A percentile compares a stretch with the other conserved stretches of the same genome.
phyloP scores from a whole-genome alignment of 495 filamentous ascomycete species.

The Acidomyces sp. region DNA sequence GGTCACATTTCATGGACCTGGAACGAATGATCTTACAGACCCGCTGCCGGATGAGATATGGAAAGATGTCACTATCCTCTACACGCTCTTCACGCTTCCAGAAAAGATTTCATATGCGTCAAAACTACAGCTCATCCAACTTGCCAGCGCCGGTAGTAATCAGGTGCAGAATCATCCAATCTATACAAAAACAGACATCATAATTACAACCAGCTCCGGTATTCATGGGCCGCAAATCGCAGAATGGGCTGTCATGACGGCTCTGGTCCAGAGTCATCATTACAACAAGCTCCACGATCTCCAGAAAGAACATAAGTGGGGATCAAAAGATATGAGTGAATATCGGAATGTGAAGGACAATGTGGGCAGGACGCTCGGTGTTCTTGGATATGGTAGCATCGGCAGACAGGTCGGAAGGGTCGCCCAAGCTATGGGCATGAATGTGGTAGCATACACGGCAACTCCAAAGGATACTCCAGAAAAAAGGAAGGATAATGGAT shows the following conservation, averaged over 20 bases:
- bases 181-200: constrained; percentile 48
- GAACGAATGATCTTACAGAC: not conserved
- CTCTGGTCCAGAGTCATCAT: constrained; percentile 43
- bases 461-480: constrained; percentile 42
- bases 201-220: constrained; percentile 59
- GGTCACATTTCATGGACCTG: constrained; percentile 3
- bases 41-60: constrained; percentile 33
- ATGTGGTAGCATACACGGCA: constrained; percentile 70
- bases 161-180: constrained; percentile 49
- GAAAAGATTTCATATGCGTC: constrained; percentile 34
- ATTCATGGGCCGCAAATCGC: constrained; percentile 76
- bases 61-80: constrained; percentile 49
- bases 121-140: constrained; percentile 59
- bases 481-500: constrained; percentile 49
- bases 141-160: constrained; percentile 63
- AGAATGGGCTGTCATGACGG: constrained; percentile 60
- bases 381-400: constrained; percentile 77
- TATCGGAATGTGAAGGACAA: constrained; percentile 33
- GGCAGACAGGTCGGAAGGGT: constrained; percentile 63
- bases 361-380: constrained; percentile 48
- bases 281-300: constrained; percentile 37
- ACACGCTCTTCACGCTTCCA: constrained; percentile 45
- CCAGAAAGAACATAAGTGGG: constrained; percentile 43
- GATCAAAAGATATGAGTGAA: constrained; percentile 24
- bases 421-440: constrained; percentile 60